Base-by-base conservation (phyloP, 371 early-diverging fungal species). In the Mortierella sp. region DNA sequence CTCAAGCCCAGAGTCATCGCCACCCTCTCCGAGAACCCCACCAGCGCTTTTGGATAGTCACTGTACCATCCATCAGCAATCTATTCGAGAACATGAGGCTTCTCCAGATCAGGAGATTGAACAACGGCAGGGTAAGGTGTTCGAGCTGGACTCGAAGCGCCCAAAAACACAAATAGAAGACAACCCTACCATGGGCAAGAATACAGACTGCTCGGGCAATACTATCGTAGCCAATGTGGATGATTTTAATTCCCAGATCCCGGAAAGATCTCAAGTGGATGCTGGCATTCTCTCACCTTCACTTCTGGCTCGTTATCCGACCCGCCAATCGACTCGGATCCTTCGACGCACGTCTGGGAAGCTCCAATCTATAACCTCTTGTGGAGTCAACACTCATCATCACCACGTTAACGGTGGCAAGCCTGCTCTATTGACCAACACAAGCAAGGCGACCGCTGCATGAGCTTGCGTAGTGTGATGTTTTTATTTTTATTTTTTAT, bases 1-100 rank as follows among this genome's bases (percentile, higher is more conserved):
- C 45, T 75, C 76, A 15, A 69, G 76, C 22, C 66, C 76, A 2
- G 76, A 75, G 42, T 75, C 76, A 0, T 69, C 66, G 3, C 76
- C 76, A 15, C 64, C 76, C 6, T 75, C 76, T 1, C 76, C 76
- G 7, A 69, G 56, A 62, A 75, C 76, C 3, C 76, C 76, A 12
- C 76, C 76, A 13, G 61, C 68, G n/a, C 10, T 59, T 17, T 19
- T 45, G 26, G 73, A 71, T 28, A 56, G 35, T 40, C 55, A 64
- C 6, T 53, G 13, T 22, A 56, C 53, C n/a, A 17, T 31, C 26
- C 42, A 61, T 19, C n/a, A 31, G 58, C 58, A 26, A 37, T n/a
- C 60, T 26, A 42, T 42, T 17, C 58, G 34, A 35, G 34, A 31
- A 19, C 23, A 35, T 12, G 35, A 57, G 5, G 35, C 19, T 23